Percentiles rank a stretch among this genome's conserved stretches.
These are phyloP conservation scores for Sugiyamaella grinbergsii DNA, from an alignment of 1,139 yeast genomes.

Conservation along the genomic window DNA sequence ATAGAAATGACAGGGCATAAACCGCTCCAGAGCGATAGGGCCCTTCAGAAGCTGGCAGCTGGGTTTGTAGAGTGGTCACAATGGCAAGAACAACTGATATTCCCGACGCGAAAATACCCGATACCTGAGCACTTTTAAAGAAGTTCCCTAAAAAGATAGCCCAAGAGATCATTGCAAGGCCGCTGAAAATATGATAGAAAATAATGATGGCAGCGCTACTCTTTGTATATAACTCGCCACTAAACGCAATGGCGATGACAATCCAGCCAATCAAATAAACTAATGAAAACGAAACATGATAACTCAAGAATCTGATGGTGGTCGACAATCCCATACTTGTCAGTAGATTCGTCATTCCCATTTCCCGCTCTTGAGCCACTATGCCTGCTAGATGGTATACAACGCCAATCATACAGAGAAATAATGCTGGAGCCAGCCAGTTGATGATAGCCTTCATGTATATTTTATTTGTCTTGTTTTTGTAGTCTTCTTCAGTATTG, in stretches of 20 bases:
- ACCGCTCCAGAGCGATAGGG: slow-evolving; percentile 35
- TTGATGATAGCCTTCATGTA: slow-evolving; percentile 38
- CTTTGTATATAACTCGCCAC: slow-evolving; percentile 33
- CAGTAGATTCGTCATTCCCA: slow-evolving; percentile 40
- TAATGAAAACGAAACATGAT: slow-evolving; percentile 37
- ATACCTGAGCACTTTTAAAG: slow-evolving; percentile 41
- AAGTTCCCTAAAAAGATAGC: slow-evolving; percentile 40
- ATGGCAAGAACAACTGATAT: slow-evolving; percentile 41
- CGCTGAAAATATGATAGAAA: slow-evolving; percentile 42
- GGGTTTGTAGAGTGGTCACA: slow-evolving; percentile 39
- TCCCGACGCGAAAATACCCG: slow-evolving; percentile 43
- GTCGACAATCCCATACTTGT: slow-evolving; percentile 41
- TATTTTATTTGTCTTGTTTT: slow-evolving; percentile 31
- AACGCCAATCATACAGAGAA: slow-evolving; percentile 43
- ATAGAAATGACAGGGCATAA: slow-evolving; percentile 39
- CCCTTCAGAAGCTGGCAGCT: slow-evolving; percentile 34
- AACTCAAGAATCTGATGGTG: slow-evolving; percentile 36
- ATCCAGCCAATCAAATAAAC: slow-evolving; percentile 43
- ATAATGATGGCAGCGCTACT: slow-evolving; percentile 39
- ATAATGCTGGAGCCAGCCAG: slow-evolving; percentile 44
- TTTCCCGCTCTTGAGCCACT: slow-evolving; percentile 42
- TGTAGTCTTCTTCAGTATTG: slow-evolving; percentile 33
- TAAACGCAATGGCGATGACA: slow-evolving; percentile 35
- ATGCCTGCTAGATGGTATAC: slow-evolving; percentile 43
- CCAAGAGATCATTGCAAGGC: slow-evolving; percentile 41